A percentile compares a stretch with the other conserved stretches of the same genome.
These are phyloP conservation scores for Tulasnella sp. DNA, from an alignment of 768 basidiomycete species.

Conservation along the genomic window DNA sequence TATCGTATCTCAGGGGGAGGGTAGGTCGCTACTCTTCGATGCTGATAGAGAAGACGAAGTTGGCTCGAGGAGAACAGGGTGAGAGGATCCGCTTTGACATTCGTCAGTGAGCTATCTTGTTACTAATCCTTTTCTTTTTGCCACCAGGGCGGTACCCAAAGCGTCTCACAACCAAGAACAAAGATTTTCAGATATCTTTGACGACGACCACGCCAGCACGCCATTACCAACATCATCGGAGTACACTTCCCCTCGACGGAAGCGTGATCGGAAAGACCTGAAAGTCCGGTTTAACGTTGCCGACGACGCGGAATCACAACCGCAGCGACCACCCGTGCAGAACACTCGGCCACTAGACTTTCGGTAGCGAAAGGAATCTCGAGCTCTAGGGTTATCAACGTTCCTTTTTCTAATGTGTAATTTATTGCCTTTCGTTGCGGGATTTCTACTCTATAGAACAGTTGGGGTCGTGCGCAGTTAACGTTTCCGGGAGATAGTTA, in stretches of 20 bases:
- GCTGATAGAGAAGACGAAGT: slow-evolving; percentile 1
- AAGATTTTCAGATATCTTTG: not conserved
- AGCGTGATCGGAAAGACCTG: slow-evolving; percentile 2
- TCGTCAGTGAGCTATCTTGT: not conserved
- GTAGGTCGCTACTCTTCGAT: too few species aligned
- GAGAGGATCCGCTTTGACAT: not conserved
- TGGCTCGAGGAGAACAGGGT: not conserved
- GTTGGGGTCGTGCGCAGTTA: too few species aligned
- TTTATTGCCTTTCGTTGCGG: too few species aligned
- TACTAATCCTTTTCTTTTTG: not conserved
- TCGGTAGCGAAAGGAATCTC: too few species aligned
- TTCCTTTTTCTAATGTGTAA: too few species aligned
- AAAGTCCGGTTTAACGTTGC: not conserved
- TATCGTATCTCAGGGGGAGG: too few species aligned
- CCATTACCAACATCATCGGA: not conserved
- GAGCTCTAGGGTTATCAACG: too few species aligned
- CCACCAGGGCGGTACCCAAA: not conserved
- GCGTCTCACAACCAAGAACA: not conserved
- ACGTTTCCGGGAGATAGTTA: too few species aligned
- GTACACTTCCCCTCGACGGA: not conserved
- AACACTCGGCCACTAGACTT: too few species aligned
- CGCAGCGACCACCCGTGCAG: too few species aligned
- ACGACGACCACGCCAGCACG: not conserved
- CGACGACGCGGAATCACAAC: too few species aligned
- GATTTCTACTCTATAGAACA: too few species aligned